Evolutionary conservation across 148 eudicot species (phyloP), one percentile per base, ranked within the genome.

Genomic region (Cornus suecica): DNA sequence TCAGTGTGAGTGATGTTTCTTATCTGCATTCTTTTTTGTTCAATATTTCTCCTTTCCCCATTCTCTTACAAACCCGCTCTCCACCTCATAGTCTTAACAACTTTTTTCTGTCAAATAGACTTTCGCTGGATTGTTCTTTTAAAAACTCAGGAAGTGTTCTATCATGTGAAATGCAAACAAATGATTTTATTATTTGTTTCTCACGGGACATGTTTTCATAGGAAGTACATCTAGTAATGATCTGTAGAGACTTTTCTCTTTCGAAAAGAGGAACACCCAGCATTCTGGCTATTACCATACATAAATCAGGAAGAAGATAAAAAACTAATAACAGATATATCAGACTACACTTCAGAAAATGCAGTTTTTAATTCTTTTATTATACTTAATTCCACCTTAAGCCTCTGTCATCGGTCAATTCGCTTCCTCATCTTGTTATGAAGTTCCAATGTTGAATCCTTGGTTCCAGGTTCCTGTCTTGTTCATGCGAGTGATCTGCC

Each of bases 401-500:
- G 15, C 54, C 15, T 3, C 54, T 16, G 0, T 13, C 54, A 48
- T 32, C 48, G 24, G 31, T 62, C 52, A 60, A n/a, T 26, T 32
- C 8, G 24, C 67, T 34, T 58, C 4, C 31, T 60, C 45, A 23
- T 74, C 24, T 52, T 74, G 22, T 66, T 51, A 51, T 29, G 28
- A 71, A 51, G 23, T 51, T 41, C 68, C 9, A 4, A 28, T 64
- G 80, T 58, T 74, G 67, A 80, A 65, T 78, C 37, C 69, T 69
- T 77, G 66, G 75, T 70, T 64, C 66, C 93, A 95, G 99, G 85
- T 92, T 79, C 97, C 96, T 68, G 84, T 95, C 68, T 79, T 92
- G 78, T 72, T 93, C 64, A 91, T 95, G 84, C 86, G 88, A 83
- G 87, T 87, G 66, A 61, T 95, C 74, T 92, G 97, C 83, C 99